phyloP scores from a whole-genome alignment of 176 grass and related monocot genomes.

The Tillandsia fasciculata region DNA sequence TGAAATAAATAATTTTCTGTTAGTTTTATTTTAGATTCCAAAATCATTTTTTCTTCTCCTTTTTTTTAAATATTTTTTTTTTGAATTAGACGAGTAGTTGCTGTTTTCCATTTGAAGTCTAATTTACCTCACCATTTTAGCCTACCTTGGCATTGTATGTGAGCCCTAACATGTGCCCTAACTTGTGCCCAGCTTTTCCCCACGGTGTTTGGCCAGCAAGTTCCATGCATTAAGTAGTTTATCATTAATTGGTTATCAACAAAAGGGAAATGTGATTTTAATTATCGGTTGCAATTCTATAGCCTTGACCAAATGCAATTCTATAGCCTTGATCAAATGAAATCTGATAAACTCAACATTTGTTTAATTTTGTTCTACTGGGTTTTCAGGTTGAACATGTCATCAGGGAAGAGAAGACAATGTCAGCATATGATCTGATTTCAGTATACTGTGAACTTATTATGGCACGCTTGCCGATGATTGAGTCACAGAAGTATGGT shows the following conservation, averaged over 20 bases:
- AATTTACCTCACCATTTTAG: too few relatives aligned
- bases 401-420: conserved; percentile 90
- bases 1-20: too few relatives aligned
- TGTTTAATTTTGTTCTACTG: conserved; percentile 10
- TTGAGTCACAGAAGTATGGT: conserved; percentile 86
- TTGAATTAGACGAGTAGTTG: too few relatives aligned
- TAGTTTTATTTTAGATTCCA: too few relatives aligned
- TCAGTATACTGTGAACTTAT: conserved; percentile 95
- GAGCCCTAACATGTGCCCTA: too few relatives aligned
- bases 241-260: neutral
- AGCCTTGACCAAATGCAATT: neutral
- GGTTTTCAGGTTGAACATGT: conserved; percentile 88
- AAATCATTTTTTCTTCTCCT: too few relatives aligned
- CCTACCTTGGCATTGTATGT: too few relatives aligned
- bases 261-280: neutral
- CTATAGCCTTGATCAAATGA: neutral
- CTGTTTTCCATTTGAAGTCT: too few relatives aligned
- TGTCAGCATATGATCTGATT: conserved; percentile 82
- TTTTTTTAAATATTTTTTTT: too few relatives aligned
- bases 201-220: too few relatives aligned
- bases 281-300: neutral
- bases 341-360: neutral
- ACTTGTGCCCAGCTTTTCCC: too few relatives aligned
- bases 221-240: too few relatives aligned
- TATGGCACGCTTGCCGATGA: conserved; percentile 75